Conservation (phyloP, 2,329 filamentous ascomycete genomes). For the Cercospora zeae-maydis region DNA sequence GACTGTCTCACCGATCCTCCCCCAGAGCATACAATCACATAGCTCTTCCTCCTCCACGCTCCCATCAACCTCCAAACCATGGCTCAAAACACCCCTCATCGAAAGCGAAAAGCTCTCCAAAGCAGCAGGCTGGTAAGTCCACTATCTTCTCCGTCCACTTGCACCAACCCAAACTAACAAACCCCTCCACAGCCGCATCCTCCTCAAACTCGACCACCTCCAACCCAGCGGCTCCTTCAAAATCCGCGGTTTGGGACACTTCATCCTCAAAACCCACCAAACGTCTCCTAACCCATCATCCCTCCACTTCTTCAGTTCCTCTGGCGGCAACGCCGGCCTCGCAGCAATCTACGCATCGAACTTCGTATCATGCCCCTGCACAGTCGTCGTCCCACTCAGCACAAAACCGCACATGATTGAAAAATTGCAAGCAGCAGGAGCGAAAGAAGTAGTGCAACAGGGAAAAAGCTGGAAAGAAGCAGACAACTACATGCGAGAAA, state of each 20-base stretch:
- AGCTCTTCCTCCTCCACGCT: neutral
- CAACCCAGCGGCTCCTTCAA: conserved; percentile 87
- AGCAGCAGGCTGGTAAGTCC: conserved; percentile 65
- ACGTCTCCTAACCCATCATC: conserved; percentile 19
- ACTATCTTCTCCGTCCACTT: neutral
- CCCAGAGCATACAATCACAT: neutral
- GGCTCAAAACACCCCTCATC: conserved; percentile 69
- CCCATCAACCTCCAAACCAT: conserved; percentile 45
- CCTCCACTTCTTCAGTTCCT: conserved; percentile 62
- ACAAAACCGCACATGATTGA: conserved; percentile 67
- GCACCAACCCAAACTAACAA: neutral
- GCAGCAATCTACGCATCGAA: conserved; percentile 72
- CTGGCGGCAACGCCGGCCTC: conserved; percentile 79
- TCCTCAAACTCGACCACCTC: conserved; percentile 79
- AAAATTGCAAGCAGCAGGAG: conserved; percentile 66
- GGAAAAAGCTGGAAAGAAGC: conserved; percentile 68
- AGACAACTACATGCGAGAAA: conserved; percentile 61
- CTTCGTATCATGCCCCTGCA: conserved; percentile 61
- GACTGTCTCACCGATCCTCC: neutral
- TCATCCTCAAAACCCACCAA: conserved; percentile 54
- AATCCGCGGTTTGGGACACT: conserved; percentile 68
- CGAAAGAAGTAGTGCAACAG: conserved; percentile 62
- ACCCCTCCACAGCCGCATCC: conserved; percentile 59
- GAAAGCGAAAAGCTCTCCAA: conserved; percentile 64
- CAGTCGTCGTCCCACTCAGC: conserved; percentile 67